phyloP scores from a whole-genome alignment of 306 rosid genomes.

The Sophora flavescens region DNA sequence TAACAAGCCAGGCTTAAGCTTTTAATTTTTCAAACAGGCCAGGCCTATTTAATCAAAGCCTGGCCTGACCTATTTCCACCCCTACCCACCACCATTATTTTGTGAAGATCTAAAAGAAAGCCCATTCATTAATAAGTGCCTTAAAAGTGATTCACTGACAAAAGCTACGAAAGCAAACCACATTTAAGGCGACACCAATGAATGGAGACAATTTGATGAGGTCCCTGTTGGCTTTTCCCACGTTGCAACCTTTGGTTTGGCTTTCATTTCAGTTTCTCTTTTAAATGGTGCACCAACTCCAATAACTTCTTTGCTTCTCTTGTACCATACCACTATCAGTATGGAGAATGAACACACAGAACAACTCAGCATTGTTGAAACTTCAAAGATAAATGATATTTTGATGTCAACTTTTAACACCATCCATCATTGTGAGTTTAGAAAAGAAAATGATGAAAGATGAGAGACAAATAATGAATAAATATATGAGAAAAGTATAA shows the following conservation, averaged over 20 bases:
- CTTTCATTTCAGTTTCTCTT: conserved; percentile 41
- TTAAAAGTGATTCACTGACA: not conserved
- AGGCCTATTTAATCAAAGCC: too few relatives aligned
- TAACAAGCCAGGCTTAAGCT: too few relatives aligned
- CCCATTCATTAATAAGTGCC: not conserved
- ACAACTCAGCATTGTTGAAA: conserved; percentile 34
- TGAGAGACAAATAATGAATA: too few relatives aligned
- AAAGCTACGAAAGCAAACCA: conserved; percentile 30
- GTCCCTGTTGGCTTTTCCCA: conserved; percentile 22
- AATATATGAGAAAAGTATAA: too few relatives aligned
- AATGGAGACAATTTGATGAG: conserved; percentile 37
- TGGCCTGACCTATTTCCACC: too few relatives aligned
- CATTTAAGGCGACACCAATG: conserved; percentile 44
- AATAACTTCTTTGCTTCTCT: conserved; percentile 39
- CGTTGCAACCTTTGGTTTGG: conserved; percentile 9
- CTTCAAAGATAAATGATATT: too few relatives aligned
- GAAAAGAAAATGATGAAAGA: too few relatives aligned
- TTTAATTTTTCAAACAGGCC: too few relatives aligned
- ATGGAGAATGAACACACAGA: conserved; percentile 31
- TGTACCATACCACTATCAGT: not conserved
- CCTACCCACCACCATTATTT: not conserved
- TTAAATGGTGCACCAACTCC: conserved; percentile 39
- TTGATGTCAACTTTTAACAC: too few relatives aligned
- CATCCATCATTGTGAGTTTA: too few relatives aligned
- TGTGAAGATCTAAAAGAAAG: not conserved